Evolutionary conservation across 169 alveolate genomes (phyloP).

Genomic region (Eimeria brunetti): DNA sequence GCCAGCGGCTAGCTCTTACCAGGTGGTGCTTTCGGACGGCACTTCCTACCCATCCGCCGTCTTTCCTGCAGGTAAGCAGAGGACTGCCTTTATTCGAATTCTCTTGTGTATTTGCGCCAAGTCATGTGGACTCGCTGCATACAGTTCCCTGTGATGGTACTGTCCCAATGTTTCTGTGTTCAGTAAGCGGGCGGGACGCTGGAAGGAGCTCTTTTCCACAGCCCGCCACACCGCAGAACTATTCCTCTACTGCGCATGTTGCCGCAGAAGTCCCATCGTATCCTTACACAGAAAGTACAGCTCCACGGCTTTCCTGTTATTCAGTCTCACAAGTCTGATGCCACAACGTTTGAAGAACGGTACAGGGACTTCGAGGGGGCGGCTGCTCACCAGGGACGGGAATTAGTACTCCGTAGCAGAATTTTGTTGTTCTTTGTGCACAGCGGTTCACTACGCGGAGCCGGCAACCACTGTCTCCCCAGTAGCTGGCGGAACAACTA

Average conservation of each 20-base stretch:
- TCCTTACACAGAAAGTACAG: slow-evolving; percentile 36
- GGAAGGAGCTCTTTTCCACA: slow-evolving; percentile 41
- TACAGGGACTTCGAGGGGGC: not conserved
- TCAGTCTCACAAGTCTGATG: not conserved
- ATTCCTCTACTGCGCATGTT: slow-evolving; percentile 36
- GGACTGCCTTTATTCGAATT: not conserved
- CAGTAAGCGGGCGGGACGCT: slow-evolving; percentile 46
- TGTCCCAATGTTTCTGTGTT: not conserved
- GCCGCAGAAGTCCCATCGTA: slow-evolving; percentile 30
- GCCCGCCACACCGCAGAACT: slow-evolving; percentile 38
- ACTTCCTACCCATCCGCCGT: slow-evolving; percentile 69
- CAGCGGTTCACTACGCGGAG: slow-evolving; percentile 65
- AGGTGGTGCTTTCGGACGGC: slow-evolving; percentile 72
- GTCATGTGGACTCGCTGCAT: not conserved
- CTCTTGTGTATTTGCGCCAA: not conserved
- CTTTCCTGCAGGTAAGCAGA: slow-evolving; percentile 52
- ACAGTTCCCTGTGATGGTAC: not conserved
- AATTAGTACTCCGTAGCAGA: not conserved
- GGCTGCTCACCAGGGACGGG: not conserved
- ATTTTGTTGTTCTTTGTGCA: not conserved
- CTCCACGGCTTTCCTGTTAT: not conserved
- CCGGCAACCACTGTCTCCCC: slow-evolving; percentile 52
- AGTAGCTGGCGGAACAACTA: slow-evolving; percentile 36
- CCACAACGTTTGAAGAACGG: not conserved
- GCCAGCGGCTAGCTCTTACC: slow-evolving; percentile 58